Evolutionary conservation across 2,329 filamentous ascomycete species (phyloP).

Genomic region (Fusarium nisikadoi): DNA sequence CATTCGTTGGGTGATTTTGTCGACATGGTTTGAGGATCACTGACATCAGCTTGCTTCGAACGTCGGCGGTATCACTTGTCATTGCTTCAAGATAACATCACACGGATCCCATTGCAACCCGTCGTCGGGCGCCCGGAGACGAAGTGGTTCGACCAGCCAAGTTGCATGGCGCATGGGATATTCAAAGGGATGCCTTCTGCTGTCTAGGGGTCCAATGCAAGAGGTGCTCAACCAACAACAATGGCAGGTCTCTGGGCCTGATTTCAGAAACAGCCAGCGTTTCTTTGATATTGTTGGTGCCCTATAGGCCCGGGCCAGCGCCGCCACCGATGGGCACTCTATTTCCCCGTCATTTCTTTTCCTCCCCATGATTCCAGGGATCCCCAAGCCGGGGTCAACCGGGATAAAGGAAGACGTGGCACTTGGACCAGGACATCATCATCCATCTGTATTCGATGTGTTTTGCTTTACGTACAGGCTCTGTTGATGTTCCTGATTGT

Average conservation of each 20-base stretch:
- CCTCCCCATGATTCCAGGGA: slow-evolving; percentile 4
- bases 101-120: slow-evolving; percentile 11
- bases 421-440: slow-evolving; percentile 2
- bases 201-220: slow-evolving; percentile 8
- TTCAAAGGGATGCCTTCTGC: background rate
- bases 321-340: slow-evolving; percentile 9
- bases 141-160: slow-evolving; percentile 14
- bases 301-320: background rate
- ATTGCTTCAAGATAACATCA: background rate
- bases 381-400: background rate
- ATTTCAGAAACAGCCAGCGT: slow-evolving; percentile 16
- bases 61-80: background rate
- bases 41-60: background rate
- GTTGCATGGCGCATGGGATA: slow-evolving; percentile 5
- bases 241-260: background rate
- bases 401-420: slow-evolving; percentile 23
- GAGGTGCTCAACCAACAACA: slow-evolving; percentile 6
- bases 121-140: slow-evolving; percentile 26
- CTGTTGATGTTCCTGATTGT: background rate
- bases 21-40: slow-evolving; percentile 5
- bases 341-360: slow-evolving; percentile 23
- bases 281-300: slow-evolving; percentile 10
- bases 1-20: slow-evolving; percentile 22
- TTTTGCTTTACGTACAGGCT: slow-evolving; percentile 23
- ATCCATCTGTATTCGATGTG: slow-evolving; percentile 4